phyloP scores from a whole-genome alignment of 805 yeast species.

The Saturnispora ahearnii region DNA sequence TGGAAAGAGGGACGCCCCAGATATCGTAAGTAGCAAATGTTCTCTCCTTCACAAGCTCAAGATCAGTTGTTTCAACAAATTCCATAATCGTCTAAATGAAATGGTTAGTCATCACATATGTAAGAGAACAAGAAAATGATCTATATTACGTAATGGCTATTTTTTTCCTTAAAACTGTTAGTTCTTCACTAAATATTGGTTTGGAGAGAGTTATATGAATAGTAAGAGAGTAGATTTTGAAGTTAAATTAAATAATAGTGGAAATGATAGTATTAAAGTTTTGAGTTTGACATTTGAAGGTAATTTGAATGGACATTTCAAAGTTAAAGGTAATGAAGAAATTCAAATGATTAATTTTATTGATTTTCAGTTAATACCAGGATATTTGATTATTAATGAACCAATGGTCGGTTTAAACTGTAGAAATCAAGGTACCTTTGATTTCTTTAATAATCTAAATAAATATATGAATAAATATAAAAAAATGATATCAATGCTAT shows the following conservation, averaged over 20 bases:
- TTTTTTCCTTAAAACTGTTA: too few species aligned
- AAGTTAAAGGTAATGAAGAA: background rate
- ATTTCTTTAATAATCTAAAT: background rate
- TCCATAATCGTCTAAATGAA: background rate
- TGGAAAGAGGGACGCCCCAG: conserved; percentile 22
- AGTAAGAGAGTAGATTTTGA: background rate
- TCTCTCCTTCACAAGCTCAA: conserved; percentile 15
- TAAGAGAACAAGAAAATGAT: too few species aligned
- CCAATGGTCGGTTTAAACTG: background rate
- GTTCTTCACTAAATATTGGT: too few species aligned
- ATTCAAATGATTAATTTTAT: background rate
- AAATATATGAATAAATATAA: background rate
- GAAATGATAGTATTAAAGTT: background rate
- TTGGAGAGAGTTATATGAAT: too few species aligned
- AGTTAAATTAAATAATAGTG: background rate
- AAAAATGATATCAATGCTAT: background rate
- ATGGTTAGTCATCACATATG: too few species aligned
- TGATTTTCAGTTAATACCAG: background rate
- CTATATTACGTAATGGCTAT: too few species aligned
- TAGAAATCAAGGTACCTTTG: background rate
- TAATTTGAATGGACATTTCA: background rate
- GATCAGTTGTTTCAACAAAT: conserved; percentile 17
- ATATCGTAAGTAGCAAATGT: conserved; percentile 16
- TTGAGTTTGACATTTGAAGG: background rate
- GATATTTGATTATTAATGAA: background rate